Evolutionary conservation across 2,329 filamentous ascomycete species (phyloP), one percentile per base, ranked within the genome.

Genomic region (Diaporthe humulicola): DNA sequence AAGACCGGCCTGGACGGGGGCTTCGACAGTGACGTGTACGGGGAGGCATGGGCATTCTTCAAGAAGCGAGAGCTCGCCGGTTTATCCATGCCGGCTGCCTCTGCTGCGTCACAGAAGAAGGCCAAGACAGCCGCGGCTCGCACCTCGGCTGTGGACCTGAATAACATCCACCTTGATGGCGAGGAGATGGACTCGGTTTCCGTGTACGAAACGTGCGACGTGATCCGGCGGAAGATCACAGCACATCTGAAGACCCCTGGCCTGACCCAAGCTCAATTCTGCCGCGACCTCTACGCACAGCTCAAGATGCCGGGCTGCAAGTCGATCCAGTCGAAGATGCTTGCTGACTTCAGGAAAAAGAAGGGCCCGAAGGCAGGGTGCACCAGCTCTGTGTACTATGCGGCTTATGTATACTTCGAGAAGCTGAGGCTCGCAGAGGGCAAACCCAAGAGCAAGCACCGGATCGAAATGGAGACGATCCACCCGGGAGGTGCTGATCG

Each of bases 201-300:
- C 1, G 82, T 92, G 42, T 91, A 83, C 78, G 89, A 92, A 76
- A 89, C 87, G 7, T 92, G 90, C 81, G 87, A 91, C 77, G 88
- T 89, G 69, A 79, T 92, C 19, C 87, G 90, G 61, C 86, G 84
- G 79, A 91, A 92, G 83, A 90, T 92, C 78, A 84, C 84, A 36
- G 85, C 85, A 0, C 82, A 88, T 75, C 82, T 92, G 14, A 79
- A 81, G n/a, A 82, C 86, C 52, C 83, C 86, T 0, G 83, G 83
- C 57, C 82, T 90, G 69, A 90, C 87, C 0, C 86, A 90, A 78
- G 87, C 89, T 0, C 83, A 82, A 15, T 89, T 92, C 79, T 82
- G 86, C 36, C 86, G 88, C 48, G 84, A 87, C 58, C 56, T 77
- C 38, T 25, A 56, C 42, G 70, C 69, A 15, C 57, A 74, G 58